Evolutionary conservation across 2,329 filamentous ascomycete species (phyloP).

Genomic region (Ambrosiella cleistominuta): DNA sequence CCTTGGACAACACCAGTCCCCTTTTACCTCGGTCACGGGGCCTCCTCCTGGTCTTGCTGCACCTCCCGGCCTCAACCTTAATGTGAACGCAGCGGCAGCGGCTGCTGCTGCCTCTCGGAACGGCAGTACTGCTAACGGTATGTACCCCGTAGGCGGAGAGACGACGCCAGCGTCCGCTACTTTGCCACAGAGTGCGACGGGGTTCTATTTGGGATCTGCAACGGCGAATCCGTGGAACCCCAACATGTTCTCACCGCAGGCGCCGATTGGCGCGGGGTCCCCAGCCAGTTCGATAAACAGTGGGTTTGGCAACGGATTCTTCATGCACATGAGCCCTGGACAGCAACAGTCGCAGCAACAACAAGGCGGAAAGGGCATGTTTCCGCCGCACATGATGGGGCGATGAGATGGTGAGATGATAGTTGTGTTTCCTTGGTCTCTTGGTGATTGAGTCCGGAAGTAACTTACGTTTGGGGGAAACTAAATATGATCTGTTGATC

Average conservation of each 20-base stretch:
- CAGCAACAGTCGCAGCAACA: not conserved
- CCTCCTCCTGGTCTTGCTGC: conserved; percentile 67
- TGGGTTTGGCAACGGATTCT: not conserved
- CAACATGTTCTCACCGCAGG: not conserved
- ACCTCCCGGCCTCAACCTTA: conserved; percentile 41
- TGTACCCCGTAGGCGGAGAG: not conserved
- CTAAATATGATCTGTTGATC: not conserved
- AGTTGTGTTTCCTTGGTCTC: not conserved
- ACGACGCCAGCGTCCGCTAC: conserved; percentile 3
- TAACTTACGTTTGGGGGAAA: not conserved
- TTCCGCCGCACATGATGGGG: conserved; percentile 22
- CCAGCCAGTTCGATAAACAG: not conserved
- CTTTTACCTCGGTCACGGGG: conserved; percentile 51
- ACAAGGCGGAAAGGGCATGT: not conserved
- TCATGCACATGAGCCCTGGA: not conserved
- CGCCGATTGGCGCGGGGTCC: conserved; percentile 1
- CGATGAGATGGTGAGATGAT: conserved; percentile 14
- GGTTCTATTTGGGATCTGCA: conserved; percentile 8
- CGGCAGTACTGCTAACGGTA: not conserved
- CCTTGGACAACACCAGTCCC: conserved; percentile 31
- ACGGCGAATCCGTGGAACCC: conserved; percentile 12
- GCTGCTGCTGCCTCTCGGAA: conserved; percentile 16
- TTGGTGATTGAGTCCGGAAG: not conserved
- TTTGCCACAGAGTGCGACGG: conserved; percentile 2
- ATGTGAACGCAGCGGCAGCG: conserved; percentile 16